A percentile compares a stretch with the other conserved stretches of the same genome.
phyloP scores from a whole-genome alignment of 768 basidiomycete species.

The Pholiota microspora region DNA sequence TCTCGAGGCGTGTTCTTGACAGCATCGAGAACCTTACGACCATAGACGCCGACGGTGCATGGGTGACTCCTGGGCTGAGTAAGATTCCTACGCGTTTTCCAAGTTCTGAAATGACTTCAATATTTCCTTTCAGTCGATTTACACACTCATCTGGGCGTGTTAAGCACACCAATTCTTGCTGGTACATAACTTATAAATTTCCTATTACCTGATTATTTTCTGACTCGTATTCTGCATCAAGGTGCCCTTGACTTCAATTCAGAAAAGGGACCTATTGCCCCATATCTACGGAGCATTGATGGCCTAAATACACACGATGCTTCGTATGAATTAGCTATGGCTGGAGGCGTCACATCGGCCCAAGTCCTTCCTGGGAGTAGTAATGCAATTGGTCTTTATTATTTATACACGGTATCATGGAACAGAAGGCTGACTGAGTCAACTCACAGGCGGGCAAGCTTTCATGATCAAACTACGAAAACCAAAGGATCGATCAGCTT shows the following conservation, averaged over 20 bases:
- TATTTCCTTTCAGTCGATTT: constrained; percentile 50
- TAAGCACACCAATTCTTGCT: constrained; percentile 57
- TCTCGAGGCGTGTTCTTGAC: constrained; percentile 36
- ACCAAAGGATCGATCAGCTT: constrained; percentile 71
- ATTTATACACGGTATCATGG: not conserved
- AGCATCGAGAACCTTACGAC: constrained; percentile 44
- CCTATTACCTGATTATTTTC: not conserved
- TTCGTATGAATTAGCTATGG: constrained; percentile 66
- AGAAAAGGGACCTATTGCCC: constrained; percentile 61
- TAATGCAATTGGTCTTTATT: constrained; percentile 64
- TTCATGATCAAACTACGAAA: constrained; percentile 84
- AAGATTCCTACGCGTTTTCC: constrained; percentile 8
- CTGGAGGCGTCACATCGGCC: constrained; percentile 87
- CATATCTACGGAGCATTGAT: constrained; percentile 82
- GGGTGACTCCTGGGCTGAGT: constrained; percentile 71
- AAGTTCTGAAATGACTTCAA: not conserved
- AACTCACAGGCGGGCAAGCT: constrained; percentile 72
- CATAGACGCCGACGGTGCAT: constrained; percentile 61
- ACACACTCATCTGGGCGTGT: constrained; percentile 79
- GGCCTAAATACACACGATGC: constrained; percentile 86
- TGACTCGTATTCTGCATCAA: not conserved
- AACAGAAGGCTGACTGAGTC: not conserved
- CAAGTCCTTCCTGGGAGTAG: constrained; percentile 77
- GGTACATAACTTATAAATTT: constrained; percentile 23
- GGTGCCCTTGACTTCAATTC: constrained; percentile 66